phyloP scores from a whole-genome alignment of 768 basidiomycete genomes.

The Trichaptum fuscoviolaceum region DNA sequence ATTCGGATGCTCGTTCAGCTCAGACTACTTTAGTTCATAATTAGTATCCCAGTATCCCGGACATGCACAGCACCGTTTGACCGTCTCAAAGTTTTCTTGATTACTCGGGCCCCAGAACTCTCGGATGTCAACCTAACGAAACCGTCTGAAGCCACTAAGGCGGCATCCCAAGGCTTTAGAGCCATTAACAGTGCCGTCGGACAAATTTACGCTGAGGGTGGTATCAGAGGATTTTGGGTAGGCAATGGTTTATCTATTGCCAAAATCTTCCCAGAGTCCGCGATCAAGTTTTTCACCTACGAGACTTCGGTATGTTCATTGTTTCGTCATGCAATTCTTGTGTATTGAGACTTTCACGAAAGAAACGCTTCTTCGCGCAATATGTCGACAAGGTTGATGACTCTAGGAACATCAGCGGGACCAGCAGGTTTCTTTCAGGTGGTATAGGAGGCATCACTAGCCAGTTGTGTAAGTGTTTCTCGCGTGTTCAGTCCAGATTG shows the following conservation, averaged over 20 bases:
- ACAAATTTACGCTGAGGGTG: constrained; percentile 86
- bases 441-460: constrained; percentile 94
- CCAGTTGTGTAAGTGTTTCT: constrained; percentile 67
- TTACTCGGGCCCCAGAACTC: constrained; percentile 78
- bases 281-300: constrained; percentile 96
- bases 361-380: constrained; percentile 94
- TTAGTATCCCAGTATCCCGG: constrained; percentile 65
- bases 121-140: constrained; percentile 43
- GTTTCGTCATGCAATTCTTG: constrained; percentile 5
- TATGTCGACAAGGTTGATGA: constrained; percentile 92
- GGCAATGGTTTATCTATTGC: constrained; percentile 90
- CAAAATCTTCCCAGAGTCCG: constrained; percentile 97
- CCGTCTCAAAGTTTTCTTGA: constrained; percentile 92
- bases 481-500: constrained; percentile 9
- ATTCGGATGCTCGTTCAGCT: constrained; percentile 21
- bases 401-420: constrained; percentile 80
- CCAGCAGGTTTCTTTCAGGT: constrained; percentile 90
- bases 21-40: constrained; percentile 8
- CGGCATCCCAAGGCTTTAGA: constrained; percentile 48
- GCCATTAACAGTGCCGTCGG: constrained; percentile 67
- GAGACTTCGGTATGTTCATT: constrained; percentile 67
- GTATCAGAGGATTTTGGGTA: constrained; percentile 93
- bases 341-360: constrained; percentile 15
- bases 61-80: constrained; percentile 98
- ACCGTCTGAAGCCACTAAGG: constrained; percentile 26